phyloP scores from a whole-genome alignment of 1,284 basidiomycete genomes.

The Somion occarium region DNA sequence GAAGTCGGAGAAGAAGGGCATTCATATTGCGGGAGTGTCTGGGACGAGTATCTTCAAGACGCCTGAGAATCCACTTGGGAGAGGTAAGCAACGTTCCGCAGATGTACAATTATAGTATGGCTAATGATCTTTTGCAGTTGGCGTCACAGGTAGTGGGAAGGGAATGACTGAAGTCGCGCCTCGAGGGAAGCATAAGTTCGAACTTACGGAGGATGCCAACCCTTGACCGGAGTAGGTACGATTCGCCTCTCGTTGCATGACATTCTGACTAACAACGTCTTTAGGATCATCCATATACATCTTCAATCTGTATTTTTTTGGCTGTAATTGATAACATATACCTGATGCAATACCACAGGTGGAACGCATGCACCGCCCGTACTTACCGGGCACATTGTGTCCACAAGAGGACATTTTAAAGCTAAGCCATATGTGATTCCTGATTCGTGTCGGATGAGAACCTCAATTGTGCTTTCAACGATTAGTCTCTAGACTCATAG shows the following conservation, averaged over 20 bases:
- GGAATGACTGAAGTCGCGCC: constrained; percentile 83
- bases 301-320: background rate
- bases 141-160: constrained; percentile 90
- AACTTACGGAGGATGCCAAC: constrained; percentile 35
- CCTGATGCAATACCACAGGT: background rate
- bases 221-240: constrained; percentile 6
- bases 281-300: background rate
- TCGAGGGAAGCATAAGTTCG: constrained; percentile 81
- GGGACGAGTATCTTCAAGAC: constrained; percentile 96
- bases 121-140: constrained; percentile 52
- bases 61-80: constrained; percentile 88
- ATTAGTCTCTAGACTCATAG: too few species aligned
- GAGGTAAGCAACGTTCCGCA: constrained; percentile 46
- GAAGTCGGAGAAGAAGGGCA: constrained; percentile 94
- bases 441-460: too few species aligned
- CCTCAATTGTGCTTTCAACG: too few species aligned
- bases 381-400: background rate
- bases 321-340: background rate
- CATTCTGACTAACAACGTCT: background rate
- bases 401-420: background rate
- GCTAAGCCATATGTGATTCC: too few species aligned
- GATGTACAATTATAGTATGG: constrained; percentile 11
- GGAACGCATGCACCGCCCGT: background rate
- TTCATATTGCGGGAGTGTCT: constrained; percentile 80
- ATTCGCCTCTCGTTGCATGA: too few species aligned